Evolutionary conservation across 2,329 filamentous ascomycete genomes (phyloP), one percentile per base, ranked within the genome.

Genomic region (Fusarium annulatum): DNA sequence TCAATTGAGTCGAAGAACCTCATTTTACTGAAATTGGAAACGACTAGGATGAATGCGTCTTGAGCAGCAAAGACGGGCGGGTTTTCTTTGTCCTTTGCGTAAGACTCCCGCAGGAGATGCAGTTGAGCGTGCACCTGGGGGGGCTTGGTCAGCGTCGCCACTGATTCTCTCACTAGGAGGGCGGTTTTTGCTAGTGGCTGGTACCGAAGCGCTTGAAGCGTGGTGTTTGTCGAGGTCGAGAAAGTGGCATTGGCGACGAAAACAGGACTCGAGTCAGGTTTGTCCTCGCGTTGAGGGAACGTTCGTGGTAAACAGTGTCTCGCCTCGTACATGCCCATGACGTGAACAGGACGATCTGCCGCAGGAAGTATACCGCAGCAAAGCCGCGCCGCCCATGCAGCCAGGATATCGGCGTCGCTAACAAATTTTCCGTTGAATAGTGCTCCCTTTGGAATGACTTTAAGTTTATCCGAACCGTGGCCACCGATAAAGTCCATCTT

Each of bases 311-410:
- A 9, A 14, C 61, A 64, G 12, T 64, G 55, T 49, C 61, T 61
- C 5, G 43, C 61, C 43, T 64, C 43, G 9, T 64, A 61, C 61
- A 64, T 64, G 16, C 61, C 55, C 61, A 61, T 64, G 4, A 64
- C 9, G 49, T 64, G 61, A 15, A 64, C 43, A 10, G 43, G 61
- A 6, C 38, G 55, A 16, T 64, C 61, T 16, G 18, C 16, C 16
- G 36, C 9, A n/a, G 61, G 61, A 36, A 61, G 61, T 16, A 64
- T 64, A 15, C 42, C 28, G 12, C 61, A 64, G 23, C 61, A 64
- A 19, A 61, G 36, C 18, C 55, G 55, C 15, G 61, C 61, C 8
- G 61, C 61, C 61, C 61, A 64, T 5, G 28, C 55, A 11, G 61
- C 36, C 5, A 64, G 16, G 6, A 64, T 43, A 38, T 64, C 56